These are phyloP conservation scores for Tephrocybe sp. DNA, from an alignment of 768 basidiomycete genomes.

Conservation along the genomic window DNA sequence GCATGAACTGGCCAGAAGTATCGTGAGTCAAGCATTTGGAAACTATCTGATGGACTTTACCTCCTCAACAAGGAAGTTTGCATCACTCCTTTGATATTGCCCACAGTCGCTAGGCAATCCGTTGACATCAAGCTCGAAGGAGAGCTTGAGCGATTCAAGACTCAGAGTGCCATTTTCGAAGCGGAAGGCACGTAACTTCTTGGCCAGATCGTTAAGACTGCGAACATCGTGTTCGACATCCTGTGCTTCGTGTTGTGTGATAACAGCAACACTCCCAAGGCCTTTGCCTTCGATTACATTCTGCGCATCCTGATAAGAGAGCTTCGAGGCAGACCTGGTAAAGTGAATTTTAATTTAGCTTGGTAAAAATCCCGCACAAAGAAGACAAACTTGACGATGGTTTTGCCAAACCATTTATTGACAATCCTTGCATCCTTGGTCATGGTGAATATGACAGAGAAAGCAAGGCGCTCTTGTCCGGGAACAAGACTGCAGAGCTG, in stretches of 20 bases:
- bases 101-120: constrained; percentile 81
- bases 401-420: constrained; percentile 92
- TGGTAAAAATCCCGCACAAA: constrained; percentile 24
- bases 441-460: constrained; percentile 88
- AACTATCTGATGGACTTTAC: constrained; percentile 36
- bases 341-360: constrained; percentile 5
- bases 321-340: constrained; percentile 78
- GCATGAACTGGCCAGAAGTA: constrained; percentile 71
- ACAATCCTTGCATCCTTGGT: constrained; percentile 77
- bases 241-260: constrained; percentile 54
- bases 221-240: constrained; percentile 80
- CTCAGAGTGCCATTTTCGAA: constrained; percentile 80
- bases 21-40: neutral
- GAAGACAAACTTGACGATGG: constrained; percentile 93
- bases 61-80: constrained; percentile 88
- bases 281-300: constrained; percentile 74
- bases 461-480: constrained; percentile 86
- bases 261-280: constrained; percentile 51
- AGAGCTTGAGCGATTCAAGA: constrained; percentile 66
- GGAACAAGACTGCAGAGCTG: constrained; percentile 91
- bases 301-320: constrained; percentile 84
- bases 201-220: constrained; percentile 64
- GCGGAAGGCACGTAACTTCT: constrained; percentile 69
- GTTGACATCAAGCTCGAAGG: constrained; percentile 77
- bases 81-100: constrained; percentile 63